Evolutionary conservation across 2,329 filamentous ascomycete genomes (phyloP), one percentile per base, ranked within the genome.

Genomic region (Pseudogymnoascus pannorum): DNA sequence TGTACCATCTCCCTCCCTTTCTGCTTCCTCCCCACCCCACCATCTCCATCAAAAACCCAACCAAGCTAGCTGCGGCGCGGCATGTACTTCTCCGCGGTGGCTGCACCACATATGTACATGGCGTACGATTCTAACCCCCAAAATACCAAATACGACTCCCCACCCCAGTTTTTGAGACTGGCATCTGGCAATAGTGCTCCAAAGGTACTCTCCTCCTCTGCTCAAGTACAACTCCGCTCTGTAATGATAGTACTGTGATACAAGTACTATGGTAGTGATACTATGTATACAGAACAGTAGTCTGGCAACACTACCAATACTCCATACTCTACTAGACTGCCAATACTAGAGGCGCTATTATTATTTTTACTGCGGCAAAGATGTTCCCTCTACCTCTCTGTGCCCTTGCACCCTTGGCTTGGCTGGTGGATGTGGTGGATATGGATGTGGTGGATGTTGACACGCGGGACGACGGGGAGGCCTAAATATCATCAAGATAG

Each of bases 401-500:
- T n/a, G 35, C 40, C 20, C 18, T 16, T n/a, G 40, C 14, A 29
- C 16, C 38, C 38, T 42, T 42, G 38, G 18, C n/a, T n/a, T n/a
- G n/a, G n/a, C n/a, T 42, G 38, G 16, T 42, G 20, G 20, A 26
- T 48, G 22, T n/a, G 42, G 22, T 26, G 22, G 42, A 48, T 44
- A 22, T n/a, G 38, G 38, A 40, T 40, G 16, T 18, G 16, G 36
- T 40, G 38, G 38, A 48, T 51, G 22, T 51, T 51, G 44, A 51
- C 44, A 51, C 44, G 44, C 44, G 44, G 44, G 44, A 51, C 44
- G 44, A 51, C 14, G 44, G 44, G 44, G 44, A 51, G 22, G 44
- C 44, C 44, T 51, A 51, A 51, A 51, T 51, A 51, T 51, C 44
- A 51, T 51, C 44, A 51, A 51, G 44, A 51, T 51, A 51, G 24